Base-by-base conservation (phyloP, 441 rosid species). In the Cnidoscolus chayamansa region DNA sequence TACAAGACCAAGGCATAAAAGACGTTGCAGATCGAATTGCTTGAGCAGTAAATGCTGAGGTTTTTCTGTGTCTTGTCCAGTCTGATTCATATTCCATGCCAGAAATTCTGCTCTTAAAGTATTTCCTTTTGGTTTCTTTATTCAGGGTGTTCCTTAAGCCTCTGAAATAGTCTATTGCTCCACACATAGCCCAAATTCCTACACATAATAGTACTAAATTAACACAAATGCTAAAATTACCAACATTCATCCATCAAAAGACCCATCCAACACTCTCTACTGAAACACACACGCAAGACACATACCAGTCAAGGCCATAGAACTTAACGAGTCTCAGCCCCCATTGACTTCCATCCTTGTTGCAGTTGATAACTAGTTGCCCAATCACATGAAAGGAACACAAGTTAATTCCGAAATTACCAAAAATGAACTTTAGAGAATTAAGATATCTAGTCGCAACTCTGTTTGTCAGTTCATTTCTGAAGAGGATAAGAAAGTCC, bases 51-150 rank as follows among this genome's bases (percentile, higher is more conserved):
- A 81, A 81, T 37, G 77, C 80, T 2, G 88, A 88, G 63, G 96
- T 84, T 71, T 83, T 80, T 79, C 80, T 75, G 76, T 88, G 85
- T 72, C 65, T 81, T 69, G 78, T 76, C 88, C 89, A 85, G 76
- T 85, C 91, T n/a, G 88, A 90, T 76, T 89, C 88, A 86, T 81
- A 75, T 86, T 83, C 98, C 98, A 95, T 95, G 75, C 87, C 95
- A 87, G 74, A 76, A 78, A 71, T 61, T 81, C 73, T 71, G 60
- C 62, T 80, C 72, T 57, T 74, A 48, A 71, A 60, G 78, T 40
- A 48, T 47, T 76, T 80, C 58, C 54, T 66, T 68, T 72, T 77
- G 48, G 72, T 68, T 63, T 72, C 50, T 70, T 77, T 70, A 59
- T 3, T 63, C 40, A 57, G 66, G 83, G 64, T 72, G 73, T 53